Evolutionary conservation across 225 moss, liverwort and hornwort genomes (phyloP), one percentile per base, ranked within the genome.

Genomic region (Pseudoscleropodium purum): DNA sequence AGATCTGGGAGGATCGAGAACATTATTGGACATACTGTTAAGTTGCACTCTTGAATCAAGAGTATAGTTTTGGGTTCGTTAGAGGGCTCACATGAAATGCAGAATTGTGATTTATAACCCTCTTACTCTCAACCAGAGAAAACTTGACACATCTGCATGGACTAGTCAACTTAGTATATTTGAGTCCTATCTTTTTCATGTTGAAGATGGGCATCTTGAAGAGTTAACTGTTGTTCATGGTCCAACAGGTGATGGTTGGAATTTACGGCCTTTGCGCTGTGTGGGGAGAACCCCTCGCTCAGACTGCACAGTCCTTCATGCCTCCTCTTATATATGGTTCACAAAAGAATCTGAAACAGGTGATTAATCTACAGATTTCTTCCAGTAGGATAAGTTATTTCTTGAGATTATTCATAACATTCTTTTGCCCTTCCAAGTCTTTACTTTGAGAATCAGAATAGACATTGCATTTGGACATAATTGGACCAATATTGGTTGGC

Each of bases 271-370:
- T 98, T 43, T 97, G 95, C 85, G 92, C 95, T 79, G 97, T 98
- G 45, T 96, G 95, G 92, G 96, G 96, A 80, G 97, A 98, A 81
- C 97, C 96, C 41, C 91, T 97, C 47, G 94, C 95, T 90, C 96
- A 98, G 86, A 98, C 97, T 77, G 98, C 98, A 21, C 97, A 98
- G 87, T 98, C 97, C 45, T 96, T 98, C 74, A 98, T 98, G 97
- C 98, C 98, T 85, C 95, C 94, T 81, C 96, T 98, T 51, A 92
- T 98, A 11, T 93, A 95, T 70, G 98, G 97, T 83, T 75, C 92
- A 7, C 93, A 95, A 45, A 95, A 94, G 85, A 95, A 97, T 91
- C 91, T 98, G 89, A 96, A 96, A 76, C 95, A 98, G 94, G 96
- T 96, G 90, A 88, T 23, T 45, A 30, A 15, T 68, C 67, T 43